phyloP scores from a whole-genome alignment of 371 early-diverging fungal species.

The Dinochytrium kinnereticum region DNA sequence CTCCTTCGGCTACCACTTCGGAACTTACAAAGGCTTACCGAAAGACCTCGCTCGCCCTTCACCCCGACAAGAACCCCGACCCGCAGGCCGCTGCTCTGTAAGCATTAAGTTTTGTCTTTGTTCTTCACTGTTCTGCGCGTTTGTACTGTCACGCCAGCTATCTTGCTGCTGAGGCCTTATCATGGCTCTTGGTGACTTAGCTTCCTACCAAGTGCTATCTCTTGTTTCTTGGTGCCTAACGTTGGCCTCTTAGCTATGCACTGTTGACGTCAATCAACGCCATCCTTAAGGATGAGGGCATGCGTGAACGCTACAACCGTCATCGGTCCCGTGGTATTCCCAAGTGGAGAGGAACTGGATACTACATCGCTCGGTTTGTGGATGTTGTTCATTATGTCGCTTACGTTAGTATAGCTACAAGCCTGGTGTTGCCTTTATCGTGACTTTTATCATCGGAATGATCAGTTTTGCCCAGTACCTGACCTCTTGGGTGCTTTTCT shows the following conservation, averaged over 20 bases:
- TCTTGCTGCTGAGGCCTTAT: too few species aligned
- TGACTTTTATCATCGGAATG: conserved; percentile 34
- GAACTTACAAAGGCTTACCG: conserved; percentile 96
- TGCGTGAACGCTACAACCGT: conserved; percentile 48
- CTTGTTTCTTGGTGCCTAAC: neutral
- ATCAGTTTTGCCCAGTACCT: conserved; percentile 49
- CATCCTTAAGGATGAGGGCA: conserved; percentile 46
- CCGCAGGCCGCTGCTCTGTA: conserved; percentile 39
- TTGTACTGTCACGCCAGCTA: too few species aligned
- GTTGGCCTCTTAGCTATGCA: conserved; percentile 43
- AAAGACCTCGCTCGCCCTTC: conserved; percentile 89
- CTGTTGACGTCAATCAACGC: conserved; percentile 48
- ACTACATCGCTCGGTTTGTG: conserved; percentile 38
- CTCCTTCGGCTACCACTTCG: conserved; percentile 72
- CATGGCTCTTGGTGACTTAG: neutral
- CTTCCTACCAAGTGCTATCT: neutral
- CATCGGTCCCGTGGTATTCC: conserved; percentile 48
- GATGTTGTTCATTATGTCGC: neutral
- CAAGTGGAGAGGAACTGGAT: conserved; percentile 50
- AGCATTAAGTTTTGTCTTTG: neutral
- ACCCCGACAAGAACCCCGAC: conserved; percentile 86
- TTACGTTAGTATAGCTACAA: conserved; percentile 37
- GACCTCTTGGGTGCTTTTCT: conserved; percentile 38
- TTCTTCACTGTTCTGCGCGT: neutral
- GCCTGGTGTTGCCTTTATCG: conserved; percentile 44